Evolutionary conservation across 164 flowering plant genomes (phyloP).

Genomic region (Protea cynaroides): DNA sequence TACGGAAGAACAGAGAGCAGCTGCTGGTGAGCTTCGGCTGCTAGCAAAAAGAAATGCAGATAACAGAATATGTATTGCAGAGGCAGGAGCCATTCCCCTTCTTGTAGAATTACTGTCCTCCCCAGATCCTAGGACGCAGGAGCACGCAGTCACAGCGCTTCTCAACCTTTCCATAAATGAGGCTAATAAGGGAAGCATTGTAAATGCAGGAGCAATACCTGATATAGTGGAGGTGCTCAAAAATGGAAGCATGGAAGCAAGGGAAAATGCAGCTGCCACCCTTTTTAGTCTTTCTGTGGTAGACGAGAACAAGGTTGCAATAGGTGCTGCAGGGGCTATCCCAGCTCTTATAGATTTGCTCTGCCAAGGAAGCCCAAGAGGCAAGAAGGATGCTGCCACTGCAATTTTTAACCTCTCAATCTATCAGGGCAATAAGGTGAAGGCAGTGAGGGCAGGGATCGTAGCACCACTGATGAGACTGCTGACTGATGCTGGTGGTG

Average conservation of each 20-base stretch:
- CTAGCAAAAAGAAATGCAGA: constrained; percentile 85
- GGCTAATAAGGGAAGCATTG: constrained; percentile 73
- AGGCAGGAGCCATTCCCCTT: constrained; percentile 81
- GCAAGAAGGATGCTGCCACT: constrained; percentile 96
- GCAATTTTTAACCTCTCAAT: constrained; percentile 87
- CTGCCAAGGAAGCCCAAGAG: constrained; percentile 88
- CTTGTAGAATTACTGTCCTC: constrained; percentile 71
- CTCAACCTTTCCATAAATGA: constrained; percentile 89
- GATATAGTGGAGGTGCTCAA: constrained; percentile 76
- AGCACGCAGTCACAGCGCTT: constrained; percentile 97
- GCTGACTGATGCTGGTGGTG: constrained; percentile 74
- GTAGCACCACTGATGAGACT: constrained; percentile 62
- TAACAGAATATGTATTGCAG: constrained; percentile 72
- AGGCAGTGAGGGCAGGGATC: constrained; percentile 83
- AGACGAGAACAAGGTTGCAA: constrained; percentile 83
- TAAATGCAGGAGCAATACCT: constrained; percentile 78
- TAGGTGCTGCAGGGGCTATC: constrained; percentile 89
- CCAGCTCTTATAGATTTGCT: constrained; percentile 70
- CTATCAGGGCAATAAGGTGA: constrained; percentile 86
- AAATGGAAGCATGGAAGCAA: constrained; percentile 84
- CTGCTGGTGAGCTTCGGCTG: constrained; percentile 83
- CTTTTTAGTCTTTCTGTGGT: constrained; percentile 89
- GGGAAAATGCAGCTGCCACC: constrained; percentile 96
- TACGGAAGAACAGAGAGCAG: constrained; percentile 71
- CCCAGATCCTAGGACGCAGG: constrained; percentile 65